Percentiles rank a stretch among this genome's conserved stretches.
Conservation (phyloP, 371 early-diverging fungal species). For the Mortierella sp. region DNA sequence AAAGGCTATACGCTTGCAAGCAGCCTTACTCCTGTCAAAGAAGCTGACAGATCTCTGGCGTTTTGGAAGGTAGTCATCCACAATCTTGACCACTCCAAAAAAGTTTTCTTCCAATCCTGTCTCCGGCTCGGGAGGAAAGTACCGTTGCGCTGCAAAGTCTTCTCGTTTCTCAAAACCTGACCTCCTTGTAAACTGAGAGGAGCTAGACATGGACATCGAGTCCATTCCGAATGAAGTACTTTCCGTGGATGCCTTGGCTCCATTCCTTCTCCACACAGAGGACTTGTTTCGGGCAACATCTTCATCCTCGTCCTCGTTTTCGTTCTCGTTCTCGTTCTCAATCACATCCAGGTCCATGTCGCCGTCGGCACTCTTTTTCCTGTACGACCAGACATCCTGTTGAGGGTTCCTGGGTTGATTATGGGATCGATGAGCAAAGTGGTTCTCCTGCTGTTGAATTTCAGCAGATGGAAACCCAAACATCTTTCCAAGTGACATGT, state of each 20-base stretch:
- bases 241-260: too few relatives aligned
- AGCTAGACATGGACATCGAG: too few relatives aligned
- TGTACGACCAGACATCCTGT: constrained; percentile 29
- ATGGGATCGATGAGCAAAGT: constrained; percentile 39
- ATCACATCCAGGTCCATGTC: constrained; percentile 34
- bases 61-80: constrained; percentile 40
- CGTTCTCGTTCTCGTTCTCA: constrained; percentile 17
- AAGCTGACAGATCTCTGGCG: background rate
- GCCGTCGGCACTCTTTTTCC: constrained; percentile 11
- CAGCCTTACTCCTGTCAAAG: too few relatives aligned
- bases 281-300: background rate
- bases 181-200: background rate
- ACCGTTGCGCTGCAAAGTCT: constrained; percentile 36
- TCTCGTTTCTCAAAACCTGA: constrained; percentile 16
- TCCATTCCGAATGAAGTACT: too few relatives aligned
- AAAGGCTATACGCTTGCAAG: too few relatives aligned
- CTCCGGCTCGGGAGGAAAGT: constrained; percentile 46
- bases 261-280: background rate
- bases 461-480: constrained; percentile 50
- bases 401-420: background rate
- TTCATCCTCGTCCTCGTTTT: background rate
- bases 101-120: constrained; percentile 51
- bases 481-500: constrained; percentile 45
- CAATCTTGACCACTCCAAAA: constrained; percentile 52
- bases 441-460: constrained; percentile 48